Evolutionary conservation across 2,329 filamentous ascomycete genomes (phyloP).

Genomic region (Macrophomina tecta): DNA sequence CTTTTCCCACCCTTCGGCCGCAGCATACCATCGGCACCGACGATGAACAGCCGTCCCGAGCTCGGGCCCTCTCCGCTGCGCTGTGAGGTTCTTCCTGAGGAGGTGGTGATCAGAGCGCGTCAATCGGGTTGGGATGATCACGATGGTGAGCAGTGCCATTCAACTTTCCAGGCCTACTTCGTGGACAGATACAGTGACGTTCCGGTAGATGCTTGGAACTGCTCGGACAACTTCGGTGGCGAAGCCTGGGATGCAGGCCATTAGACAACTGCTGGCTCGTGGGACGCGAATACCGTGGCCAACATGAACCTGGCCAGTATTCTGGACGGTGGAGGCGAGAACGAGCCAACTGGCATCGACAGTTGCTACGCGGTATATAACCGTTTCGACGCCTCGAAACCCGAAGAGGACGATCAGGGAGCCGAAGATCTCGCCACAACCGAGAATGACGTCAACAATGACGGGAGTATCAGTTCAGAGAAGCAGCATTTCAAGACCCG

Average conservation of each 20-base stretch:
- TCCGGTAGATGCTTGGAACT: neutral
- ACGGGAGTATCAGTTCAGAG: neutral
- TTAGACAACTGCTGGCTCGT: neutral
- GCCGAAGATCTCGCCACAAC: neutral
- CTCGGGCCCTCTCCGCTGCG: conserved; percentile 32
- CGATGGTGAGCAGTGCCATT: neutral
- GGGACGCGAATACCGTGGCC: conserved; percentile 1
- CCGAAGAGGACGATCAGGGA: neutral
- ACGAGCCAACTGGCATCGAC: neutral
- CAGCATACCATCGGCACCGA: neutral
- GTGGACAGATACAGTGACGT: conserved; percentile 17
- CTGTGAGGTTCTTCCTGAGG: conserved; percentile 34
- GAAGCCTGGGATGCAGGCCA: neutral
- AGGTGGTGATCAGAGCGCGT: conserved; percentile 30
- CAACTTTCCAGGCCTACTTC: conserved; percentile 29
- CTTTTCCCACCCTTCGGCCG: neutral
- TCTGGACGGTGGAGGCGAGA: neutral
- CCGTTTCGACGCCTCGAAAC: neutral
- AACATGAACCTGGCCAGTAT: neutral
- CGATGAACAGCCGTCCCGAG: conserved; percentile 24
- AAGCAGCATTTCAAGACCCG: neutral
- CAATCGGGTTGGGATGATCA: neutral
- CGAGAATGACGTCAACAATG: neutral
- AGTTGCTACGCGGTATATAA: conserved; percentile 9
- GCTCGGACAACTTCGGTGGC: neutral